Evolutionary conservation across 768 basidiomycete genomes (phyloP).

Genomic region (Podaxis sp.): DNA sequence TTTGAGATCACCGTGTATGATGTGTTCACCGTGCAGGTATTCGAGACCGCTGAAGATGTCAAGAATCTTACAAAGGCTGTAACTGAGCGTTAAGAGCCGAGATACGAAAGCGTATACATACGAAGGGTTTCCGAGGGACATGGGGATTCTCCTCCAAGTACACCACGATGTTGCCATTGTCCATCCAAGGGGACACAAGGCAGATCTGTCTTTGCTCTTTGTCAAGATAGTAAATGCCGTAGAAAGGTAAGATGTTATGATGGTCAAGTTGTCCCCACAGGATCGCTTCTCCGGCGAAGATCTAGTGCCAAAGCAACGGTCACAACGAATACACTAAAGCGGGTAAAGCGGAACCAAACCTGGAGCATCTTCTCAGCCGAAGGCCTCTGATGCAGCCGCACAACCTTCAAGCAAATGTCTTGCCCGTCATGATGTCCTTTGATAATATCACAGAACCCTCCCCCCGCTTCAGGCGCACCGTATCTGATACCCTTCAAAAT

Average conservation of each 20-base stretch:
- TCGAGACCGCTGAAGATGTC: conserved; percentile 14
- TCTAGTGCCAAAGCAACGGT: not conserved
- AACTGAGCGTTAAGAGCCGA: not conserved
- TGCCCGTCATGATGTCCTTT: conserved; percentile 20
- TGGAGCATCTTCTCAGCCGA: conserved; percentile 19
- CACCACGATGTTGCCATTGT: conserved; percentile 11
- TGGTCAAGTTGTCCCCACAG: conserved; percentile 10
- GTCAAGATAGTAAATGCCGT: conserved; percentile 10
- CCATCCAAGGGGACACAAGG: conserved; percentile 18
- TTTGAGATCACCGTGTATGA: conserved; percentile 19
- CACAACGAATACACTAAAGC: too few species aligned
- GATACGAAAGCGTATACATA: not conserved
- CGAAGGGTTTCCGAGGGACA: not conserved
- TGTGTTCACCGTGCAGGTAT: conserved; percentile 16
- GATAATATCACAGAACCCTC: too few species aligned
- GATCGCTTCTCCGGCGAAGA: conserved; percentile 8
- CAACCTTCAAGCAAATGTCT: conserved; percentile 24
- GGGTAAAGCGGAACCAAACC: conserved; percentile 23
- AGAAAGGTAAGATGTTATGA: conserved; percentile 9
- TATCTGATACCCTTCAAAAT: too few species aligned
- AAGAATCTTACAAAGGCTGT: conserved; percentile 1
- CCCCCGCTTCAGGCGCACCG: too few species aligned
- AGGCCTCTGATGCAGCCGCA: conserved; percentile 23
- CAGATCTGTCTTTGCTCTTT: not conserved
- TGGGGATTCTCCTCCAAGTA: conserved; percentile 7